A percentile compares a stretch with the other conserved stretches of the same genome.
phyloP scores from a whole-genome alignment of 352 stramenopile genomes.

The Phytophthora chlamydospora region DNA sequence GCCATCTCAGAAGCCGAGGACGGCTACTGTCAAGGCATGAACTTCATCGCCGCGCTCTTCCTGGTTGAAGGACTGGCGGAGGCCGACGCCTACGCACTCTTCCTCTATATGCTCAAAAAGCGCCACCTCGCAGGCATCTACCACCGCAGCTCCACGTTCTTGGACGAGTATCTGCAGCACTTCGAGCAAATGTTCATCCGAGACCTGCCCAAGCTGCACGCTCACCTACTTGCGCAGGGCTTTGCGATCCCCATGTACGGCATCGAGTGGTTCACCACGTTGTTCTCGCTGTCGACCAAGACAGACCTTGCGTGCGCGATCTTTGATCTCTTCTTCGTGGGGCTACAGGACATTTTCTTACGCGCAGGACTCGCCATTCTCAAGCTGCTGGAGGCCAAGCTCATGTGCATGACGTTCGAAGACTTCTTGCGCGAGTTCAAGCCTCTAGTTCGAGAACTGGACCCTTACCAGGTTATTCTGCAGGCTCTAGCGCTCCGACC shows the following conservation, averaged over 20 bases:
- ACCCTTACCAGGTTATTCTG: slow-evolving; percentile 79
- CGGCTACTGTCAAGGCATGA: slow-evolving; percentile 90
- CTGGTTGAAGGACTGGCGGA: slow-evolving; percentile 83
- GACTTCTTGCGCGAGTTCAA: slow-evolving; percentile 89
- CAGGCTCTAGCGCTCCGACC: slow-evolving; percentile 59
- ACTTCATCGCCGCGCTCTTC: slow-evolving; percentile 89
- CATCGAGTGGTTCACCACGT: slow-evolving; percentile 90
- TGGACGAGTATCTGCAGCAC: slow-evolving; percentile 86
- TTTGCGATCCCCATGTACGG: slow-evolving; percentile 86
- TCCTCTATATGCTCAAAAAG: slow-evolving; percentile 84
- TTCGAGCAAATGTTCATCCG: slow-evolving; percentile 79
- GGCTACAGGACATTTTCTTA: slow-evolving; percentile 82
- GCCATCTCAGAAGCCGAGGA: slow-evolving; percentile 79
- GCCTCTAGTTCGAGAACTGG: slow-evolving; percentile 67
- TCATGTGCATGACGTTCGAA: slow-evolving; percentile 88
- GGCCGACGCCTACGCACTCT: slow-evolving; percentile 81
- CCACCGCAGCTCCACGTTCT: slow-evolving; percentile 81
- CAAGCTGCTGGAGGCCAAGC: slow-evolving; percentile 75
- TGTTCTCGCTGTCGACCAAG: slow-evolving; percentile 89
- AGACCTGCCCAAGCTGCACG: slow-evolving; percentile 69
- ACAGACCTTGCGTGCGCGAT: slow-evolving; percentile 80
- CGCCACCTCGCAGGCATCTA: slow-evolving; percentile 82
- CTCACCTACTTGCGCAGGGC: slow-evolving; percentile 64
- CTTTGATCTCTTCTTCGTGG: slow-evolving; percentile 87
- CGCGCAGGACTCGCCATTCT: slow-evolving; percentile 80